These are phyloP conservation scores for Blechomonas ayalai DNA, from an alignment of 208 protist genomes.

Conservation along the genomic window DNA sequence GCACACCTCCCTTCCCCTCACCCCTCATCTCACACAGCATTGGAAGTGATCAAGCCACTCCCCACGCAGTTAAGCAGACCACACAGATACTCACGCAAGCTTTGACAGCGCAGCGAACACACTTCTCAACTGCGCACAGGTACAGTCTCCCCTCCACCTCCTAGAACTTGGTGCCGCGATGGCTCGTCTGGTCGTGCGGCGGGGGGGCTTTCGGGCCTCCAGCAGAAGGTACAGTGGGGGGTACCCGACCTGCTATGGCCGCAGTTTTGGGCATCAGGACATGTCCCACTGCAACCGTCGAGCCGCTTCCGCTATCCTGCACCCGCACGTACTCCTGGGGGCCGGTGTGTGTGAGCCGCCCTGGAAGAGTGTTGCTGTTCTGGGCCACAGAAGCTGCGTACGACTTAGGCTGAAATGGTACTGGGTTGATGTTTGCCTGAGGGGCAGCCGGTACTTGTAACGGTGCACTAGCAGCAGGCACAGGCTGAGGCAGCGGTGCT, in stretches of 20 bases:
- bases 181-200: constrained; percentile 2
- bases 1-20: too few species aligned
- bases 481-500: constrained; percentile 5
- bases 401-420: constrained; percentile 61
- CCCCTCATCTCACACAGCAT: too few species aligned
- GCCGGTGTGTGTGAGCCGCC: not conserved
- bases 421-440: constrained; percentile 41
- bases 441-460: constrained; percentile 7
- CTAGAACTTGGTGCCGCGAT: constrained; percentile 7
- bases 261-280: constrained; percentile 43
- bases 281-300: constrained; percentile 58
- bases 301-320: constrained; percentile 50
- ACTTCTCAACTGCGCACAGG: too few species aligned
- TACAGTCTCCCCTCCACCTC: too few species aligned
- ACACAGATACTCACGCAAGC: too few species aligned
- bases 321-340: constrained; percentile 80
- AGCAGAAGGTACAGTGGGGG: too few species aligned
- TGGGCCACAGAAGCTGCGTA: constrained; percentile 43
- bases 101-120: too few species aligned
- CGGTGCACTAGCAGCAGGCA: constrained; percentile 1
- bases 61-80: too few species aligned
- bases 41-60: too few species aligned
- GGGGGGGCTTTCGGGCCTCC: constrained; percentile 1
- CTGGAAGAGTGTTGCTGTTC: constrained; percentile 19
- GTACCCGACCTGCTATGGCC: too few species aligned